Evolutionary conservation across 2,329 filamentous ascomycete species (phyloP).

Genomic region (Capronia americana): DNA sequence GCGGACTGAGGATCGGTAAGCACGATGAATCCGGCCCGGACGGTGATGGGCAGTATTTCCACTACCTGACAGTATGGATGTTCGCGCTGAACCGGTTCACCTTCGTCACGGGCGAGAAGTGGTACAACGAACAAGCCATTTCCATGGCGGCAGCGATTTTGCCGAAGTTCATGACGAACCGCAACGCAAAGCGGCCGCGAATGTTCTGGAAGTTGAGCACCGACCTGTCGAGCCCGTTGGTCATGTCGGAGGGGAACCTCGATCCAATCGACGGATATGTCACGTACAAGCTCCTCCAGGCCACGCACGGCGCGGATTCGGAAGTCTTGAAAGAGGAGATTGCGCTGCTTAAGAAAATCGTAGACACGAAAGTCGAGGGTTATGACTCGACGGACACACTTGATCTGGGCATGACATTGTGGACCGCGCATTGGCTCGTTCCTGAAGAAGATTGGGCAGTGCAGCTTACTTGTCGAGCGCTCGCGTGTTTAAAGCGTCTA

Average conservation of each 20-base stretch:
- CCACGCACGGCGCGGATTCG: conserved; percentile 43
- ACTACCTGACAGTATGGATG: conserved; percentile 69
- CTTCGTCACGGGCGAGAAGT: conserved; percentile 53
- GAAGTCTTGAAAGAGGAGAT: conserved; percentile 56
- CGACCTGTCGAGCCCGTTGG: conserved; percentile 56
- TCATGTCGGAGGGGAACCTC: conserved; percentile 60
- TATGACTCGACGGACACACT: conserved; percentile 58
- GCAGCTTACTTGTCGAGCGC: conserved; percentile 42
- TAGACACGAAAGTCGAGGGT: conserved; percentile 53
- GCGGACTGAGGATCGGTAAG: conserved; percentile 66
- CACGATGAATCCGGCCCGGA: conserved; percentile 56
- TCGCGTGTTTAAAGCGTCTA: conserved; percentile 43
- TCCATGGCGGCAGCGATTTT: conserved; percentile 61
- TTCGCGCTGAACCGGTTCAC: conserved; percentile 64
- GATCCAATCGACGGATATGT: conserved; percentile 64
- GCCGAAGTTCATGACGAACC: conserved; percentile 57
- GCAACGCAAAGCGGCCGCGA: conserved; percentile 44
- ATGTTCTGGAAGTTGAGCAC: conserved; percentile 65
- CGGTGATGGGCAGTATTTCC: conserved; percentile 66
- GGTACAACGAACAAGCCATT: conserved; percentile 60
- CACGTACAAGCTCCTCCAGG: conserved; percentile 57
- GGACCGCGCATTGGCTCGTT: conserved; percentile 60
- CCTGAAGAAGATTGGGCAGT: conserved; percentile 58
- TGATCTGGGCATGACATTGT: conserved; percentile 67
- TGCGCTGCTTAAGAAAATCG: conserved; percentile 58